phyloP scores from a whole-genome alignment of 2,329 filamentous ascomycete genomes.

The Apiospora arundinis region DNA sequence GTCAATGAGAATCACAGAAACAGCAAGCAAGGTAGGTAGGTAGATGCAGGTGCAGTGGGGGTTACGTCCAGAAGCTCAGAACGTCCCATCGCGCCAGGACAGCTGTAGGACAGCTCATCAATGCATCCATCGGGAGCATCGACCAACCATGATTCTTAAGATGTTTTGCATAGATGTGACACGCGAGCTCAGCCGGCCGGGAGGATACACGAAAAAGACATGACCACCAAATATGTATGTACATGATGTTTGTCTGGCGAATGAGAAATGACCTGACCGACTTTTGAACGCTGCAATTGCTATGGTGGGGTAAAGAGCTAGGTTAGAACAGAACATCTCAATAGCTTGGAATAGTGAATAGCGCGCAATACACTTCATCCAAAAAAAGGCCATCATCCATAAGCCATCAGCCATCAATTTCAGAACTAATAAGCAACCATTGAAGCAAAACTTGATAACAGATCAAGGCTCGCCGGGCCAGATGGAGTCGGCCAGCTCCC shows the following conservation, averaged over 20 bases:
- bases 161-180: background rate
- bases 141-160: background rate
- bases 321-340: no score
- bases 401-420: background rate
- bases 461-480: constrained; percentile 61
- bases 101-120: constrained; percentile 6
- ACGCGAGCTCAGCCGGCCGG: background rate
- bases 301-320: background rate
- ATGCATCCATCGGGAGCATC: background rate
- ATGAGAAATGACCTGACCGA: constrained; percentile 1
- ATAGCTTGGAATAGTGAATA: background rate
- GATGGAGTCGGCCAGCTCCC: constrained; percentile 73
- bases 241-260: background rate
- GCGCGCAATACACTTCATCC: background rate
- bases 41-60: background rate
- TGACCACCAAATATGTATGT: no score
- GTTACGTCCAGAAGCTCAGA: background rate
- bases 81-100: background rate
- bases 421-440: background rate
- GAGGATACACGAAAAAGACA: constrained; percentile 3
- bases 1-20: background rate
- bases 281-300: constrained; percentile 8
- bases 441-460: no score
- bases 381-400: background rate
- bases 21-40: background rate